Base-by-base conservation (phyloP, 768 basidiomycete genomes). In the Rhodotorula toruloides region DNA sequence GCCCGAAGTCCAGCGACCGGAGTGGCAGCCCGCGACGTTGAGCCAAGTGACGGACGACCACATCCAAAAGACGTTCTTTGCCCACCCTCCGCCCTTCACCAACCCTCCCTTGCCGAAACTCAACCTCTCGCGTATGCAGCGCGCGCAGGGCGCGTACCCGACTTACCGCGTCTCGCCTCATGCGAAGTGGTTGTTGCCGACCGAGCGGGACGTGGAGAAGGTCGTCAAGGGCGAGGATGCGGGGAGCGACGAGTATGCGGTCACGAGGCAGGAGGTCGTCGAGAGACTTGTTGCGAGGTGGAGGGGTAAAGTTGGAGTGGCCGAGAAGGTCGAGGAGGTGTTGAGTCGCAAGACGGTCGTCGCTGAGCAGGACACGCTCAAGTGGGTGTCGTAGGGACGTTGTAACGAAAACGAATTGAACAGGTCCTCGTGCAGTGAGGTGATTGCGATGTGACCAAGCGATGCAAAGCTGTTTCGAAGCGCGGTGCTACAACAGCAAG, bases 271-370 rank as follows among this genome's bases (percentile, higher is more conserved):
- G 42, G 89, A 91, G 73, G 76, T 92, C 49, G 73, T 89, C 10
- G 77, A 80, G 32, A 81, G 81, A 74, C 85, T 85, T 67, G 78
- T 81, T 46, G 77, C 80, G 36, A 78, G 68, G 80, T 82, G 36
- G 84, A 84, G 57, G 10, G 76, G 77, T 32, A 83, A 83, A 75
- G 80, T 75, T 52, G 90, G 89, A 34, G 84, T 90, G 4, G 80
- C 78, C 73, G 86, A 86, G 73, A 96, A 92, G 79, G 80, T 94
- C 29, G 70, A 83, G 42, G 91, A 92, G 70, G 84, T 96, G 53
- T 82, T 88, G 19, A 74, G 79, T 61, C 85, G 91, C 72, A 83
- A 80, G 73, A 91, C 89, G 73, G 80, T 82, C 46, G 76, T 54
- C 4, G 63, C 43, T 9, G 60, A 75, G 22, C 65, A 71, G 37